Evolutionary conservation across 305 asterid species (phyloP), one percentile per base, ranked within the genome.

Genomic region (Salvia sclarea): DNA sequence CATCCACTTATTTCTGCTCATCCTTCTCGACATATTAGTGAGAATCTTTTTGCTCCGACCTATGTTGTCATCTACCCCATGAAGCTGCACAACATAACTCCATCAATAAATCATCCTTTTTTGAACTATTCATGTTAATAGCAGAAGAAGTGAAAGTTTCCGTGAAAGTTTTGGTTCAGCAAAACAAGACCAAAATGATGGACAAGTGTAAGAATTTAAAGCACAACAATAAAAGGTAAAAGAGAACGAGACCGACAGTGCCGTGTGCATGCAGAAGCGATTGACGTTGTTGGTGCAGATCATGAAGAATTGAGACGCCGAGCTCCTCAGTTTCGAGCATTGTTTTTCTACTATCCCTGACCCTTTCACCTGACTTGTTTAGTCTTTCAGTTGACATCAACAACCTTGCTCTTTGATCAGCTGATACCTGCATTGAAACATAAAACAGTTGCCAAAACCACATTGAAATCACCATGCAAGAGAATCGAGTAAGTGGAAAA

Each of bases 311-410:
- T n/a, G 95, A 84, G 35, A 87, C 95, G 6, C 89, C 96, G 53
- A 90, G 91, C 77, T 90, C 95, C 75, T 87, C 95, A 21, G 92
- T 85, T 76, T 89, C 92, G 70, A 87, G 81, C 92, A 82, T 82
- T 47, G 87, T 78, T 76, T 62, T 87, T 52, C 86, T 76, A 70
- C 96, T 68, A 33, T 87, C 90, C 69, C 79, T 79, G 62, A 86
- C 80, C 80, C 90, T 84, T 17, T 86, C 84, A 61, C 79, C 64
- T 0, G 95, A 77, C 72, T 64, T 59, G 30, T 86, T 71, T 61
- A 86, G 49, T 75, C 82, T 81, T 72, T 82, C 91, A 52, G 89
- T 88, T 56, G 96, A 88, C 91, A 80, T 78, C 73, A 84, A 21
- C 65, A 88, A 65, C 78, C 96, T 86, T 40, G 73, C 85, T 72